phyloP scores from a whole-genome alignment of 352 stramenopile genomes.

The Phytophthora fragariae region DNA sequence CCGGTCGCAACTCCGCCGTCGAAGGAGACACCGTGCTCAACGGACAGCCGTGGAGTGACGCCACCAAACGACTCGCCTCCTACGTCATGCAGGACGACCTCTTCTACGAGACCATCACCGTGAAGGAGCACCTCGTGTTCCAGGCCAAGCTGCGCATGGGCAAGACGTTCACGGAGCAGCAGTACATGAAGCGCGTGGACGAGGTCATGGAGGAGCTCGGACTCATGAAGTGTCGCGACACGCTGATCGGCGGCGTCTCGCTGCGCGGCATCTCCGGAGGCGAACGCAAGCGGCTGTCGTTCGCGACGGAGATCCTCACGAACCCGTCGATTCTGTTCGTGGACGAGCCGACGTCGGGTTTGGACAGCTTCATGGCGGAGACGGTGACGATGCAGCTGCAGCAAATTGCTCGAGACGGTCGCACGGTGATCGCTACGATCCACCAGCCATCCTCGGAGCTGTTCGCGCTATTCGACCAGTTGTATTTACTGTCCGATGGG shows the following conservation, averaged over 20 bases:
- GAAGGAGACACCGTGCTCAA: conserved; percentile 66
- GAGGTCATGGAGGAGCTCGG: conserved; percentile 56
- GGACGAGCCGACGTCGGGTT: conserved; percentile 74
- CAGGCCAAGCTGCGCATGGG: conserved; percentile 77
- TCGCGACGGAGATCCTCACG: conserved; percentile 76
- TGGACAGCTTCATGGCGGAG: conserved; percentile 59
- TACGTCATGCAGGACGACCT: conserved; percentile 94
- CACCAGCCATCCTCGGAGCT: conserved; percentile 74
- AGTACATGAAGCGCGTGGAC: conserved; percentile 44
- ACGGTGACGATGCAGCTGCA: conserved; percentile 51
- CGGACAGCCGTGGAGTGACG: conserved; percentile 47
- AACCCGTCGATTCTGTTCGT: conserved; percentile 77
- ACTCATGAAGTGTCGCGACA: conserved; percentile 52
- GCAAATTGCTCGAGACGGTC: conserved; percentile 73
- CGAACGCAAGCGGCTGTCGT: conserved; percentile 80
- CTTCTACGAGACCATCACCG: conserved; percentile 88
- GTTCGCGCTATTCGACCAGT: conserved; percentile 46
- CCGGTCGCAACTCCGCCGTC: conserved; percentile 84
- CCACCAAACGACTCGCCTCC: conserved; percentile 46
- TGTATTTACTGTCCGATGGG: conserved; percentile 46
- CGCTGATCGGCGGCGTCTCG: conserved; percentile 48
- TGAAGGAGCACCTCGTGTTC: conserved; percentile 82
- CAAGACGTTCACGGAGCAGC: conserved; percentile 29
- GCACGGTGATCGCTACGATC: conserved; percentile 89
- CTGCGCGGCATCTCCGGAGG: conserved; percentile 69